Evolutionary conservation across 2,329 filamentous ascomycete species (phyloP), one percentile per base, ranked within the genome.

Genomic region (Botrytis porri): DNA sequence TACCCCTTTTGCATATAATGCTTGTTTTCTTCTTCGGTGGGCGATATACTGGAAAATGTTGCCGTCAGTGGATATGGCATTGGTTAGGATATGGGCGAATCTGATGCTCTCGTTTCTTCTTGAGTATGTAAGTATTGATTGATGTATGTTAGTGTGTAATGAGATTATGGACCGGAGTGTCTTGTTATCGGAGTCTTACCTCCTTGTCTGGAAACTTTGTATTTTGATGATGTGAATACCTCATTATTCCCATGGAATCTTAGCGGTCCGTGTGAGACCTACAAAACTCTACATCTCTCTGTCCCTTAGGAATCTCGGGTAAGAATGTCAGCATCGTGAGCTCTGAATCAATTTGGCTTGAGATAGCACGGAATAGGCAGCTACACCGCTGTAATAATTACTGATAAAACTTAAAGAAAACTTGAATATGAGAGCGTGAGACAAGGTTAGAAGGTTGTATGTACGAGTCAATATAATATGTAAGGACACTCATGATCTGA

Each of bases 371-470:
- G 16, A 29, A 4, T 18, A 18, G 6, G 51, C n/a, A 1, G 25
- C 5, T n/a, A 14, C n/a, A 54, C 48, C 3, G 25, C 48, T 14
- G 48, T 16, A 4, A 54, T 2, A 9, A 57, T 32, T 16, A 4
- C 7, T 18, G n/a, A 18, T n/a, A 3, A 2, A 9, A 0, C 5
- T 16, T 7, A 1, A 29, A 3, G 0, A n/a, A 29, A 29, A 0
- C 29, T 29, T 18, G 14, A 18, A 7, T 18, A 18, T 16, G 2
- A 7, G n/a, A 29, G 51, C 6, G n/a, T 16, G n/a, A 18, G 5
- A 29, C 6, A 14, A 29, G 12, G 4, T 18, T 2, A 5, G n/a
- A 57, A 14, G 3, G 3, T n/a, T 57, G 9, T 57, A 1, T 57
- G n/a, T 7, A 8, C 14, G 5, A 54, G 12, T 2, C n/a, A n/a